phyloP scores from a whole-genome alignment of 352 stramenopile species.

The Phytophthora boehmeriae region DNA sequence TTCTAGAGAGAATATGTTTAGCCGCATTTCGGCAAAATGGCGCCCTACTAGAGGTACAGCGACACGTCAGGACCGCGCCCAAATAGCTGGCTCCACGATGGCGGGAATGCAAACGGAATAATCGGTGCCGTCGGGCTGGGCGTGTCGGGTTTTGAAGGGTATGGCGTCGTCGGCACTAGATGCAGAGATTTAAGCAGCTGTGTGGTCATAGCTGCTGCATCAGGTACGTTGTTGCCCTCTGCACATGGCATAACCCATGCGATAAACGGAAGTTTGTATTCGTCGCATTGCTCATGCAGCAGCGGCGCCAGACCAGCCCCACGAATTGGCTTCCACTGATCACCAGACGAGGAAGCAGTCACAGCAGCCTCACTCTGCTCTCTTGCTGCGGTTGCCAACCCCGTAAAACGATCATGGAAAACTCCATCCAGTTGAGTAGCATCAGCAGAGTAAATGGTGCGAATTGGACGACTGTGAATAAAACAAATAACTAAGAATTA shows the following conservation, averaged over 20 bases:
- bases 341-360: slow-evolving; percentile 4
- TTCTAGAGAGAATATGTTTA: slow-evolving; percentile 5
- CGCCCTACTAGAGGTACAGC: slow-evolving; percentile 55
- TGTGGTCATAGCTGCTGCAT: slow-evolving; percentile 62
- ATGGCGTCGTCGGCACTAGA: slow-evolving; percentile 19
- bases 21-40: background rate
- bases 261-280: slow-evolving; percentile 47
- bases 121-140: slow-evolving; percentile 8
- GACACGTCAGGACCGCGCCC: slow-evolving; percentile 58
- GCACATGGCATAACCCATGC: slow-evolving; percentile 73
- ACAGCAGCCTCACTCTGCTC: background rate
- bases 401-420: slow-evolving; percentile 50
- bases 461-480: slow-evolving; percentile 57
- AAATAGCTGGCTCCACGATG: slow-evolving; percentile 76
- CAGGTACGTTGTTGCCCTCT: slow-evolving; percentile 82
- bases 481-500: slow-evolving; percentile 4
- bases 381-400: slow-evolving; percentile 20
- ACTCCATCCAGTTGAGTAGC: slow-evolving; percentile 35
- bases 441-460: slow-evolving; percentile 51
- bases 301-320: slow-evolving; percentile 66
- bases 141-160: slow-evolving; percentile 12
- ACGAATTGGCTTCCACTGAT: slow-evolving; percentile 54
- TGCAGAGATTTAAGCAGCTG: slow-evolving; percentile 54
- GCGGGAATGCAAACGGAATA: slow-evolving; percentile 54
- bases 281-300: slow-evolving; percentile 44